Conservation (phyloP, 2,329 filamentous ascomycete species). For the Samsoniella hepiali region DNA sequence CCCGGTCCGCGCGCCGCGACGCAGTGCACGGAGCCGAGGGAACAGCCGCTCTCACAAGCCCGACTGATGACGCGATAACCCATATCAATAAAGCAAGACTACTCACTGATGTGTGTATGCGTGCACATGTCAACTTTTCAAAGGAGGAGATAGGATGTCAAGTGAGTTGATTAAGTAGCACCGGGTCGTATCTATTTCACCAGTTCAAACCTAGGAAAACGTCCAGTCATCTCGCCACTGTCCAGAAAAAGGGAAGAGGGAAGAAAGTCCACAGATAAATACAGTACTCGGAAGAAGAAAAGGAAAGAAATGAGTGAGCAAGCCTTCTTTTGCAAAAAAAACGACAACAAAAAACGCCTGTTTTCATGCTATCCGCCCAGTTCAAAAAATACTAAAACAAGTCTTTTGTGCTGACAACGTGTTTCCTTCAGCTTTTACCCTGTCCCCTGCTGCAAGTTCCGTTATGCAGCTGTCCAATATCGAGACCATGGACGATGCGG, state of each 20-base stretch:
- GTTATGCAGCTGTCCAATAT: neutral
- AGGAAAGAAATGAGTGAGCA: neutral
- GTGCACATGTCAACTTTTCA: no score
- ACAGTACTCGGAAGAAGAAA: neutral
- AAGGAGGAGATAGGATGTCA: neutral
- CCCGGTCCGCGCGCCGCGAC: neutral
- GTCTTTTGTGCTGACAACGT: neutral
- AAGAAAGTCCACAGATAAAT: neutral
- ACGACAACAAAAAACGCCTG: slow-evolving; percentile 10
- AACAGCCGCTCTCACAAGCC: no score
- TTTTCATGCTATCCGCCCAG: slow-evolving; percentile 11
- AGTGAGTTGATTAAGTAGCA: slow-evolving; percentile 7
- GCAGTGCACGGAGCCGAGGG: neutral
- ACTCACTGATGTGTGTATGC: no score
- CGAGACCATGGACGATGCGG: neutral
- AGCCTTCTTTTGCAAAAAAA: neutral
- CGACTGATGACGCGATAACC: no score
- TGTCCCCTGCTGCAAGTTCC: neutral
- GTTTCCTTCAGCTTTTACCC: neutral
- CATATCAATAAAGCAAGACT: no score
- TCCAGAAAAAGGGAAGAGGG: neutral
- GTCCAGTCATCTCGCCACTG: slow-evolving; percentile 9
- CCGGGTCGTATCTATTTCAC: slow-evolving; percentile 6
- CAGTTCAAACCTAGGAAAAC: slow-evolving; percentile 1
- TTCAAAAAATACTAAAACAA: neutral